These are phyloP conservation scores for Sungouiozyma intestinalis DNA, from an alignment of 805 yeast genomes.

Conservation along the genomic window DNA sequence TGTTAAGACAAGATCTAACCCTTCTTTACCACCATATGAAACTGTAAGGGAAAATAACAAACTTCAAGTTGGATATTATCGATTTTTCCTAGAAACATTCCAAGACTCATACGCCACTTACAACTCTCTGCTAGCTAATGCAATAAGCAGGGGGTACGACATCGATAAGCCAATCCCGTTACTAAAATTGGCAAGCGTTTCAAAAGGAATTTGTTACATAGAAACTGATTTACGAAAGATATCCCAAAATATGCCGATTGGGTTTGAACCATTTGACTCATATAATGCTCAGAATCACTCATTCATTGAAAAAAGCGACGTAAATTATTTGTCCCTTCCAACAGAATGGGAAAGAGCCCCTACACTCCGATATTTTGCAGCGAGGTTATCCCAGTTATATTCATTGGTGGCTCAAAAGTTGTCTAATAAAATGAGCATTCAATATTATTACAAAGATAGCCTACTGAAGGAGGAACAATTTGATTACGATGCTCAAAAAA, in stretches of 20 bases:
- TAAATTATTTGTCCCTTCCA: constrained; percentile 22
- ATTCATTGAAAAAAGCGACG: neutral
- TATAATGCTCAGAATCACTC: neutral
- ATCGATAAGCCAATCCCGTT: constrained; percentile 40
- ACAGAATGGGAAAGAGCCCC: constrained; percentile 42
- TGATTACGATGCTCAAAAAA: constrained; percentile 27
- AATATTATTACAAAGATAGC: constrained; percentile 39
- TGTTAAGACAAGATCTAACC: constrained; percentile 47
- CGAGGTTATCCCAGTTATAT: constrained; percentile 40
- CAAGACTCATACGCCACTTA: constrained; percentile 28
- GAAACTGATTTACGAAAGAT: constrained; percentile 37
- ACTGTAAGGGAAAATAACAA: constrained; percentile 41
- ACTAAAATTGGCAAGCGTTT: constrained; percentile 30
- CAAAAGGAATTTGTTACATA: constrained; percentile 30
- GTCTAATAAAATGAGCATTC: constrained; percentile 34
- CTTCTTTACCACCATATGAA: constrained; percentile 37
- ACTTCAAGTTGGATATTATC: constrained; percentile 53
- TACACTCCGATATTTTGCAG: constrained; percentile 47
- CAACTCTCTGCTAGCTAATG: constrained; percentile 36
- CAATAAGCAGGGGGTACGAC: constrained; percentile 37
- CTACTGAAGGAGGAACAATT: constrained; percentile 36
- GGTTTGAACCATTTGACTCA: constrained; percentile 33
- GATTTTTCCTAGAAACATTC: constrained; percentile 36
- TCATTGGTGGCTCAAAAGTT: constrained; percentile 21
- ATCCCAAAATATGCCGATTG: constrained; percentile 36